Base-by-base conservation (phyloP, 2,329 filamentous ascomycete genomes). In the Acrocalymma vagum region DNA sequence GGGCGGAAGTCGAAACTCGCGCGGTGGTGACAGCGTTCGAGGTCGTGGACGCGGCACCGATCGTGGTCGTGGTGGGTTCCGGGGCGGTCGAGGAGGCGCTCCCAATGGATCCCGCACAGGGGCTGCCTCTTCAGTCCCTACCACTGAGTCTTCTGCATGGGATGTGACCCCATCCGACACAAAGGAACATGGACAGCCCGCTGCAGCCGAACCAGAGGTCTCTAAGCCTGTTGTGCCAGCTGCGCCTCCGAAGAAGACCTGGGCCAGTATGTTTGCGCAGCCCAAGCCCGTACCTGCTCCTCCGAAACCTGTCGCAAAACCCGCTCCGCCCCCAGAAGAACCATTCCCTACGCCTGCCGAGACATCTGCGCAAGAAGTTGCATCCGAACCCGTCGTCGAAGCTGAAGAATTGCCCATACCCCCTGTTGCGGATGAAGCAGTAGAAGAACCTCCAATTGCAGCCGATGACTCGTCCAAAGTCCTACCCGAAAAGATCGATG, bases 111-210 rank as follows among this genome's bases (percentile, higher is more conserved):
- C 82, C 48, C 81, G 79, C 56, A 60, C 69, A 42, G 53, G 56
- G 44, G 49, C 59, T 37, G 46, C 48, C 83, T 82, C 75, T 81
- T 87, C 85, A 42, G 77, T 88, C 44, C 85, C 87, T 28, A 88
- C 87, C 48, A 80, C 83, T 50, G 87, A 92, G 63, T 86, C 86
- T 10, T 67, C 74, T 45, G 83, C 81, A 45, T 88, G 83, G 83
- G 80, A 75, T 42, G 70, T 78, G 46, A 68, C 77, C 30, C 60
- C 59, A 22, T 42, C 51, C 20, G 48, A 57, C 15, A 60, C 53
- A 31, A 62, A 58, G 42, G 60, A 60, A 26, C 45, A 61, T 32
- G 57, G 37, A 17, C 44, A 58, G 33, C 38, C 62, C 29, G 49
- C 55, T 10, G 42, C 54, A 26, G 48, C 53, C 22, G 64, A 65